These are phyloP conservation scores for Ophiorrhiza pumila DNA, from an alignment of 257 asterid species.

Conservation along the genomic window DNA sequence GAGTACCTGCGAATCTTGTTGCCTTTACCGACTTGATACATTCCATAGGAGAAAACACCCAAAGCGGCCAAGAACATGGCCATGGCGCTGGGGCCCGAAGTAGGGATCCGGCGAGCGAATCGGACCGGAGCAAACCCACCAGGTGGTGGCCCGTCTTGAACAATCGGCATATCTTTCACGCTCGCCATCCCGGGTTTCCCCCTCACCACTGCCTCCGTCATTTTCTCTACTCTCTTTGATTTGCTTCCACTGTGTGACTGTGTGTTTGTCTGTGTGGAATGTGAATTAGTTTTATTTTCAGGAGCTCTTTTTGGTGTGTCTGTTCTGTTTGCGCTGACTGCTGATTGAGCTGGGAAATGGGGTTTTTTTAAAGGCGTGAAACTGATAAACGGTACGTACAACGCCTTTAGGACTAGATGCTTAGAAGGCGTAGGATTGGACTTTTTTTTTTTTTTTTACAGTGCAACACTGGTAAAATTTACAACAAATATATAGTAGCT, in stretches of 20 bases:
- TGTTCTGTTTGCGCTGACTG: background rate
- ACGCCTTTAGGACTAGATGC: too few species aligned
- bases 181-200: constrained; percentile 86
- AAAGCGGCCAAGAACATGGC: constrained; percentile 77
- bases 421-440: background rate
- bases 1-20: constrained; percentile 88
- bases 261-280: background rate
- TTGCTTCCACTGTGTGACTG: background rate
- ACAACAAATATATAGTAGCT: too few species aligned
- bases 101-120: constrained; percentile 82
- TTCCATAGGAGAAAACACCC: constrained; percentile 86
- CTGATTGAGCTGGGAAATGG: background rate
- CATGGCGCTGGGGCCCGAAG: constrained; percentile 72
- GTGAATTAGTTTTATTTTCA: too few species aligned
- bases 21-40: constrained; percentile 93
- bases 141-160: constrained; percentile 96
- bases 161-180: constrained; percentile 87
- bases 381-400: too few species aligned
- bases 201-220: constrained; percentile 89
- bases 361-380: too few species aligned
- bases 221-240: constrained; percentile 19
- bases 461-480: too few species aligned
- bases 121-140: constrained; percentile 96
- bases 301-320: background rate
- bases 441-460: too few species aligned